Conservation (phyloP, 768 basidiomycete species). For the Hericium alpestre region DNA sequence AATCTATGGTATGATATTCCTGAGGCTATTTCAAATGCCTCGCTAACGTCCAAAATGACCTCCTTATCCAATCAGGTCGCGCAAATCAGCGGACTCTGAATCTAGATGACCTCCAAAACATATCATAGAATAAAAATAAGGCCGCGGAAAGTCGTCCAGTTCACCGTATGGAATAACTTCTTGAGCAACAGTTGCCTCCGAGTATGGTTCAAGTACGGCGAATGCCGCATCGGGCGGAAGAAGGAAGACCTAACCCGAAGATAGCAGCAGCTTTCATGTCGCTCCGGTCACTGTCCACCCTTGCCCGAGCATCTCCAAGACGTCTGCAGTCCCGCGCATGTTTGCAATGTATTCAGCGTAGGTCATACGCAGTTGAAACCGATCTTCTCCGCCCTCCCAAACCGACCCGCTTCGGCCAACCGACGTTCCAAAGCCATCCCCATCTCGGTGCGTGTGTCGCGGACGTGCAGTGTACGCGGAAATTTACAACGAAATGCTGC, state of each 20-base stretch:
- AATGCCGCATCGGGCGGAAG: too few species aligned
- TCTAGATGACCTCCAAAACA: too few species aligned
- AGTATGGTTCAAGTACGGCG: neutral
- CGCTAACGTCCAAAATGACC: too few species aligned
- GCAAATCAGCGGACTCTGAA: too few species aligned
- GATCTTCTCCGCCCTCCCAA: conserved; percentile 15
- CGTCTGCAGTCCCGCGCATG: neutral
- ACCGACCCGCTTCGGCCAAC: conserved; percentile 34
- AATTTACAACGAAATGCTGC: neutral
- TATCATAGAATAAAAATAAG: too few species aligned
- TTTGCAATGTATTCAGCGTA: neutral
- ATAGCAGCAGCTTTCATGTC: neutral
- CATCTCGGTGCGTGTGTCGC: conserved; percentile 23
- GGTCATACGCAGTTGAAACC: neutral
- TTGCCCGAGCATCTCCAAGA: neutral
- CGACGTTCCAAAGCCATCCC: conserved; percentile 31
- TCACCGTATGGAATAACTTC: neutral
- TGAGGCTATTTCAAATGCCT: too few species aligned
- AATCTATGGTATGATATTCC: too few species aligned
- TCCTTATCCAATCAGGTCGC: too few species aligned
- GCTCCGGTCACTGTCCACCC: neutral
- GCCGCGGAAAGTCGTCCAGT: too few species aligned
- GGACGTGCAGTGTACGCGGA: neutral
- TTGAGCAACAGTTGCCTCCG: neutral
- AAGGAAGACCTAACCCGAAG: neutral